Evolutionary conservation across 169 alveolate species (phyloP), one percentile per base, ranked within the genome.

Genomic region (Cryptosporidium felis): DNA sequence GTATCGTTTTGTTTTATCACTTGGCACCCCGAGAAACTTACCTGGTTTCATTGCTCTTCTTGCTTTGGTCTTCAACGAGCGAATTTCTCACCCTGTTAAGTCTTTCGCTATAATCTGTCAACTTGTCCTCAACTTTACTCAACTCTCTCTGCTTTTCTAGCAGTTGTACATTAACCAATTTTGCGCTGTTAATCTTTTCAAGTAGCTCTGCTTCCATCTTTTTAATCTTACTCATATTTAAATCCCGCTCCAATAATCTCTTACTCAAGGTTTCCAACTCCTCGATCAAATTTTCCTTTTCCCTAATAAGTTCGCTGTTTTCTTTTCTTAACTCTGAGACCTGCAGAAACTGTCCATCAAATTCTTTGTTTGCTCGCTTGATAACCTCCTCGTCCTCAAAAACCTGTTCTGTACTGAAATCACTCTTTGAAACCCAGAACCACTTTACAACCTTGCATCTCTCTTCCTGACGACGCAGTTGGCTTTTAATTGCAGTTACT

Each of bases 61-160:
- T n/a, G n/a, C n/a, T n/a, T n/a, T n/a, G n/a, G n/a, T n/a, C n/a
- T n/a, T n/a, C n/a, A n/a, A n/a, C n/a, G n/a, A n/a, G n/a, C n/a
- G n/a, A n/a, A 34, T 23, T 74, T 18, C 23, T 56, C 40, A 74
- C 14, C n/a, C 23, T 53, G 60, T 16, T 6, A 23, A 74, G 23
- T 38, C 34, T 56, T 16, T 53, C 44, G 21, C 41, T 74, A 12
- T 49, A 36, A 12, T 74, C 74, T 18, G 18, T 16, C 0, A 74
- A 10, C 14, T 5, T 2, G 14, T 74, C 85, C 14, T 74, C 85
- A 21, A 3, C 12, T 5, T 53, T 74, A 26, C 85, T 74, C 40
- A 74, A 41, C 26, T 30, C 67, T 38, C 85, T 74, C 41, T 74
- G 85, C 41, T 32, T 47, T 30, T 74, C 40, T n/a, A 74, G 67